Evolutionary conservation across 768 basidiomycete species (phyloP).

Genomic region (Rhodotorula paludigena): DNA sequence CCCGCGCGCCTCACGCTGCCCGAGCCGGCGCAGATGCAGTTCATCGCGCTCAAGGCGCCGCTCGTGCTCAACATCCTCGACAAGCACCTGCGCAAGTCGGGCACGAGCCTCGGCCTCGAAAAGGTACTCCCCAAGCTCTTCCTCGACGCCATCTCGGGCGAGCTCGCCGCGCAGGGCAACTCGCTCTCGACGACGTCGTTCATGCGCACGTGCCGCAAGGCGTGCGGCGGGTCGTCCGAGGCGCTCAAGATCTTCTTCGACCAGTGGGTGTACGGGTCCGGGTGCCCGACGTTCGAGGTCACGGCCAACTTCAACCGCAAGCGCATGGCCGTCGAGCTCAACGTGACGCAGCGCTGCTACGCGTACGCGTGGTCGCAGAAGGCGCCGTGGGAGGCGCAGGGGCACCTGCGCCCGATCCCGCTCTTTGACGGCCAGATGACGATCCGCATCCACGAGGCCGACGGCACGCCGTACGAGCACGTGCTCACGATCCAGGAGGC

Average conservation of each 20-base stretch:
- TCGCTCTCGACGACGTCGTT: slow-evolving; percentile 83
- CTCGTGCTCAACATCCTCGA: slow-evolving; percentile 96
- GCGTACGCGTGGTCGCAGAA: slow-evolving; percentile 50
- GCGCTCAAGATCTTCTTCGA: slow-evolving; percentile 90
- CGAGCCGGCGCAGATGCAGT: slow-evolving; percentile 74
- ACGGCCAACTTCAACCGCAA: slow-evolving; percentile 90
- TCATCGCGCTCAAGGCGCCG: slow-evolving; percentile 90
- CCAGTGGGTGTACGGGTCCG: slow-evolving; percentile 98
- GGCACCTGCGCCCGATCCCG: slow-evolving; percentile 57
- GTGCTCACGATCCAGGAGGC: slow-evolving; percentile 80
- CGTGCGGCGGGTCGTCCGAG: slow-evolving; percentile 62
- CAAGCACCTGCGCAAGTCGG: slow-evolving; percentile 85
- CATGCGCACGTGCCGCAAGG: slow-evolving; percentile 83
- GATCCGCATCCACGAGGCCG: slow-evolving; percentile 96
- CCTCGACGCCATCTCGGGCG: slow-evolving; percentile 85
- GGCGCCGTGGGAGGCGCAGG: slow-evolving; percentile 40
- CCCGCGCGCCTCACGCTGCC: slow-evolving; percentile 71
- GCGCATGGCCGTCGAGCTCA: slow-evolving; percentile 96
- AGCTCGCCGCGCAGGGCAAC: slow-evolving; percentile 59
- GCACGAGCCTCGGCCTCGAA: slow-evolving; percentile 86
- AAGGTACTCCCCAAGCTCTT: slow-evolving; percentile 94
- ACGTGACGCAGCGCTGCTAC: slow-evolving; percentile 81
- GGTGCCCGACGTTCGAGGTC: slow-evolving; percentile 86
- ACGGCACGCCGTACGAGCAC: slow-evolving; percentile 98
- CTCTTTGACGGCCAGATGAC: slow-evolving; percentile 99